Base-by-base conservation (phyloP, 2,329 filamentous ascomycete species). In the Orbilia javanica region DNA sequence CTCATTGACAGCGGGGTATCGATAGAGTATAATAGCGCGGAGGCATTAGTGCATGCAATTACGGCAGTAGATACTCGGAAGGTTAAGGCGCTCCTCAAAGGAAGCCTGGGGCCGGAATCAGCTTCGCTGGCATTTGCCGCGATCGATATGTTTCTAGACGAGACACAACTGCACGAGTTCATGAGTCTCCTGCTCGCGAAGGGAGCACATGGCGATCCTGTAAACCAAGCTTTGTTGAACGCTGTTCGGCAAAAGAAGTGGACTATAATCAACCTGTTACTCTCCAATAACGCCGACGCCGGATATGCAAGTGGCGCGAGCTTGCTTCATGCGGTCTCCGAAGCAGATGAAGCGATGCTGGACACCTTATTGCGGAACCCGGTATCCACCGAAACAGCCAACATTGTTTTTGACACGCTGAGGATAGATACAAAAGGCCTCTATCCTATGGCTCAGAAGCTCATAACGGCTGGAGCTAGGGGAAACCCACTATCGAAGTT, bases 271-370 rank as follows among this genome's bases (percentile, higher is more conserved):
- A 68, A 46, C 22, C 20, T 78, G 4, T 34, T 78, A 18, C 53
- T 78, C n/a, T 78, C 74, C 0, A 71, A 78, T 18, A 52, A 52
- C 42, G 74, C 74, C 1, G 70, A 50, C 15, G 67, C 64, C 1
- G 74, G 67, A 22, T 78, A 67, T 20, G 60, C 74, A 15, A 78
- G 72, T 42, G 39, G 62, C 4, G 67, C 74, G 2, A 72, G 50
- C n/a, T 68, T 78, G 39, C 29, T 68, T 4, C 74, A 78, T 25
- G 74, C 74, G 0, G 55, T 78, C 22, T 64, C 67, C n/a, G 39
- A 72, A 42, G 50, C 67, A 15, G 74, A 78, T 31, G 74, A 78
- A 42, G 67, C 74, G 8, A 72, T 78, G 74, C 25, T 78, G n/a
- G 67, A 78, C 50, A 78, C 74, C 6, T 13, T 78, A 27, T 20